A percentile compares a stretch with the other conserved stretches of the same genome.
Evolutionary conservation across 139 green algal genomes (phyloP).

Genomic region (Desmodesmus armatus): DNA sequence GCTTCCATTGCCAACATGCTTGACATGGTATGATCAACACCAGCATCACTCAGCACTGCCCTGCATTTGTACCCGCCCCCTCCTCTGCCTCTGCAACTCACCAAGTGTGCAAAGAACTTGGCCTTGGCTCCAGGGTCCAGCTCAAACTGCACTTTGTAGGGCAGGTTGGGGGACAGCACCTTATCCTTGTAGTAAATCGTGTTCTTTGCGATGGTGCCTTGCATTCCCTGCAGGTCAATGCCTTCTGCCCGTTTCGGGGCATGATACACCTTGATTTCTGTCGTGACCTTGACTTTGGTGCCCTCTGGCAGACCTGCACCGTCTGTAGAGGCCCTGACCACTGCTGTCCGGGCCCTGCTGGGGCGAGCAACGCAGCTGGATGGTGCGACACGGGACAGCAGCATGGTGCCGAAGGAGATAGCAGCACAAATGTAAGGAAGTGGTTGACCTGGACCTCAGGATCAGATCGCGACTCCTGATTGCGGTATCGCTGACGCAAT

Average conservation of each 20-base stretch:
- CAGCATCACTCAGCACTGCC: no score
- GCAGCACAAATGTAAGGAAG: no score
- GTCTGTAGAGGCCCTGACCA: constrained; percentile 3
- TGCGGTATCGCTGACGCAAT: neutral
- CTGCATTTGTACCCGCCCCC: no score
- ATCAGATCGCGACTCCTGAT: no score
- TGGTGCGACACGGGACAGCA: neutral
- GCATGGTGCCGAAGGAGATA: neutral
- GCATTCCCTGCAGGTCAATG: constrained; percentile 75
- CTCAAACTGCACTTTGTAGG: constrained; percentile 73
- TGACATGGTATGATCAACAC: no score
- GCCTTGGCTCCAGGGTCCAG: constrained; percentile 26
- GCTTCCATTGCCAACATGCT: no score
- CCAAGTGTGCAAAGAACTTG: constrained; percentile 83
- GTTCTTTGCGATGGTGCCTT: constrained; percentile 66
- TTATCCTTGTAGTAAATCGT: constrained; percentile 74
- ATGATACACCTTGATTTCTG: constrained; percentile 67
- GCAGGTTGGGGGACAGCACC: constrained; percentile 74
- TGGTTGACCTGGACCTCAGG: no score
- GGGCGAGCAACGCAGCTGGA: neutral
- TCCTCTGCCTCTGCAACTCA: no score
- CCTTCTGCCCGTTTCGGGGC: constrained; percentile 66
- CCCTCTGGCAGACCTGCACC: constrained; percentile 51
- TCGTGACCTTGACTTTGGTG: constrained; percentile 59
- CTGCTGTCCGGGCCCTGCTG: neutral